A percentile compares a stretch with the other conserved stretches of the same genome.
Evolutionary conservation across 2,329 filamentous ascomycete species (phyloP).

Genomic region (Fusarium albidum): DNA sequence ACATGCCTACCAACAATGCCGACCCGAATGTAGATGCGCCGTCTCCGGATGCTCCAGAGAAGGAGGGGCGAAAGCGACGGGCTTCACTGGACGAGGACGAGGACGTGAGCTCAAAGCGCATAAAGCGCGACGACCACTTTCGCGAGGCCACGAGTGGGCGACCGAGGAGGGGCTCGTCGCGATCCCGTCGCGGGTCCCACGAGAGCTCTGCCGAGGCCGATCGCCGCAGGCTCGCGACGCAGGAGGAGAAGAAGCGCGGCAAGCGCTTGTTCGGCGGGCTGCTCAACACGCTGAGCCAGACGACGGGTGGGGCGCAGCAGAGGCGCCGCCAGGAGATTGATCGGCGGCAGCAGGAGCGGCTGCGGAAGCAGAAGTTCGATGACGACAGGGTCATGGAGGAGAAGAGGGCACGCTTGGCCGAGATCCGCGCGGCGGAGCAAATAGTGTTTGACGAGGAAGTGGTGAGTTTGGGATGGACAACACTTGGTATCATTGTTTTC

Average conservation of each 20-base stretch:
- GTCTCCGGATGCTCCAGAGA: conserved; percentile 7
- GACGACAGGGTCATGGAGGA: conserved; percentile 73
- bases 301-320: conserved; percentile 67
- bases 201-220: conserved; percentile 26
- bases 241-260: conserved; percentile 85
- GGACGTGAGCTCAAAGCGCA: conserved; percentile 40
- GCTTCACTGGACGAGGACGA: conserved; percentile 32
- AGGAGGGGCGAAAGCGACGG: conserved; percentile 42
- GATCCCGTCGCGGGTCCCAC: conserved; percentile 16
- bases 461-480: conserved; percentile 59
- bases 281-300: conserved; percentile 80
- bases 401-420: conserved; percentile 68
- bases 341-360: conserved; percentile 79
- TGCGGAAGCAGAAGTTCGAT: conserved; percentile 75
- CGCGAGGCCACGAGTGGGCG: conserved; percentile 16
- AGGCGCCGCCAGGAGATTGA: conserved; percentile 82
- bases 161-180: conserved; percentile 27
- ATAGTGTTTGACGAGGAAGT: conserved; percentile 77
- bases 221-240: conserved; percentile 39
- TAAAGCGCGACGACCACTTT: conserved; percentile 34
- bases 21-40: conserved; percentile 5
- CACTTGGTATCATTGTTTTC: background rate
- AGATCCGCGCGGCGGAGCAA: conserved; percentile 73
- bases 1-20: conserved; percentile 8
- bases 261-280: conserved; percentile 87